A percentile compares a stretch with the other conserved stretches of the same genome.
Evolutionary conservation across 805 yeast species (phyloP).

Genomic region (Blastobotrys americana): DNA sequence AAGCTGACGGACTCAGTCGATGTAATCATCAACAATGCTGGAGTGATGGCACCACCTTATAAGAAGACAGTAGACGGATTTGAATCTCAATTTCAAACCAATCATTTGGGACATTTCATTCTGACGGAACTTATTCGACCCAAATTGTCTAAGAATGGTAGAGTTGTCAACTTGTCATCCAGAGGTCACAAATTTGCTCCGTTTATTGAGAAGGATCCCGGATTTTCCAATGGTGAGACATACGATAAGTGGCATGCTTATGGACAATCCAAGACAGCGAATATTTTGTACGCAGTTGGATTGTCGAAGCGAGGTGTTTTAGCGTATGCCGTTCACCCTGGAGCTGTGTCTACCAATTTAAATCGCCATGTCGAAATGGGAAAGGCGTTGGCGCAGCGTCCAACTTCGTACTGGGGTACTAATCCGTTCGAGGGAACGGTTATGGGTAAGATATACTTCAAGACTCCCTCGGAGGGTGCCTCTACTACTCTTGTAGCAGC

Average conservation of each 20-base stretch:
- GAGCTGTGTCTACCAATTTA: constrained; percentile 11
- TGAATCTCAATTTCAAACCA: constrained; percentile 75
- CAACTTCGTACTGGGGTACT: too few species aligned
- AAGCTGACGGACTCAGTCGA: constrained; percentile 35
- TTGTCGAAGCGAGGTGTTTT: constrained; percentile 7
- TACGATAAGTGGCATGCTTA: constrained; percentile 10
- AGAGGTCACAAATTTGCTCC: constrained; percentile 10
- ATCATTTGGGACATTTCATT: constrained; percentile 68
- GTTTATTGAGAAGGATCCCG: constrained; percentile 9
- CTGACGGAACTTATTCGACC: constrained; percentile 40
- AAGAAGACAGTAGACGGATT: constrained; percentile 58
- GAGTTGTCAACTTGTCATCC: constrained; percentile 8
- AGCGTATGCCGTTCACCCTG: constrained; percentile 13
- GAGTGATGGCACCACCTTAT: constrained; percentile 71
- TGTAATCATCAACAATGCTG: constrained; percentile 69
- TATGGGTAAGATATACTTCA: too few species aligned
- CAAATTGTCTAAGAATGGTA: constrained; percentile 5
- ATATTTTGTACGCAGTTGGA: constrained; percentile 7
- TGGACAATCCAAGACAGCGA: constrained; percentile 16
- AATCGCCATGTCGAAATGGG: constrained; percentile 9
- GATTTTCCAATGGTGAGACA: constrained; percentile 7
- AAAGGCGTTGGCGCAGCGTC: too few species aligned
- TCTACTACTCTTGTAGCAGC: too few species aligned
- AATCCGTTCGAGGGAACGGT: too few species aligned
- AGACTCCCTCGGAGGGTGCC: too few species aligned